These are phyloP conservation scores for Cercospora brassicicola DNA, from an alignment of 2,329 filamentous ascomycete species.

Conservation along the genomic window DNA sequence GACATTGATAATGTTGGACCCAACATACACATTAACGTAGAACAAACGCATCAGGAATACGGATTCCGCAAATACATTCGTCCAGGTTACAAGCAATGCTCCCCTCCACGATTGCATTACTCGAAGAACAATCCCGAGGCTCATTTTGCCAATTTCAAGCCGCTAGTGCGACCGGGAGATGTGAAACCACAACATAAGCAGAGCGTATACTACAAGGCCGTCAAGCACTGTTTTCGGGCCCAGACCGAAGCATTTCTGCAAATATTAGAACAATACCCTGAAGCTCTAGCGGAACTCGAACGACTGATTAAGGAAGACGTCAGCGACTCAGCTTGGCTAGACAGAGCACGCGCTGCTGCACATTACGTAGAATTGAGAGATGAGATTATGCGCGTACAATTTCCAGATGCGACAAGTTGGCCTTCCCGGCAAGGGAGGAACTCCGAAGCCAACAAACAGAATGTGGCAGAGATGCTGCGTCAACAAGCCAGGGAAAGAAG, in stretches of 20 bases:
- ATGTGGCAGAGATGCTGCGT: not conserved
- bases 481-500: not conserved
- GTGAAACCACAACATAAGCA: not conserved
- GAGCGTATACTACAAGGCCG: not conserved
- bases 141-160: not conserved
- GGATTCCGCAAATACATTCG: slow-evolving; percentile 5
- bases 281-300: not conserved
- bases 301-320: not conserved
- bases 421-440: not conserved
- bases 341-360: not conserved
- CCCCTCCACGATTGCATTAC: not conserved
- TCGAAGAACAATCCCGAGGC: not conserved
- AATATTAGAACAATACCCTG: not conserved
- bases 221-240: not conserved
- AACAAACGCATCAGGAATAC: not conserved
- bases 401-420: not conserved
- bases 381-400: not conserved
- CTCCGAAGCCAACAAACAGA: not conserved
- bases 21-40: not conserved
- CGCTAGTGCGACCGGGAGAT: not conserved
- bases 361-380: not conserved
- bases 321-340: not conserved
- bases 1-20: not conserved
- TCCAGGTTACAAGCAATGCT: slow-evolving; percentile 6
- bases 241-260: not conserved